Percentiles rank a stretch among this genome's conserved stretches.
These are phyloP conservation scores for Logfia minima DNA, from an alignment of 129 eudicot genomes.

Conservation along the genomic window DNA sequence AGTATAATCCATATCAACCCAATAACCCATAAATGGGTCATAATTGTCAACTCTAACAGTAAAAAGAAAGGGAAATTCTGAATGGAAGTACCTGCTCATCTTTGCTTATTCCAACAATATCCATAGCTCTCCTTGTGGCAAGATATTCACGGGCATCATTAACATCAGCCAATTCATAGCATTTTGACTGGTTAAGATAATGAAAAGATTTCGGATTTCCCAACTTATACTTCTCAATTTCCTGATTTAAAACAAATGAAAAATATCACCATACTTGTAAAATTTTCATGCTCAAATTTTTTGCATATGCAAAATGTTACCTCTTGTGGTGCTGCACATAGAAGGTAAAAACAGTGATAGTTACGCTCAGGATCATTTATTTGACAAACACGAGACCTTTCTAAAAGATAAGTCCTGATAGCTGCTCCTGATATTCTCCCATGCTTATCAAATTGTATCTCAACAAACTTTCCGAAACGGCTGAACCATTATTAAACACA, in stretches of 20 bases:
- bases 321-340: constrained; percentile 99
- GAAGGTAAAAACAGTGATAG: constrained; percentile 96
- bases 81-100: constrained; percentile 70
- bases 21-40: constrained; percentile 10
- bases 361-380: constrained; percentile 92
- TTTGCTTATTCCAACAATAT: constrained; percentile 91
- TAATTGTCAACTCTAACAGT: constrained; percentile 11
- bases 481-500: constrained; percentile 49
- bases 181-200: constrained; percentile 96
- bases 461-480: constrained; percentile 98
- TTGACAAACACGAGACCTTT: constrained; percentile 99
- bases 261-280: constrained; percentile 14
- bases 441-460: constrained; percentile 95
- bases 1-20: not conserved
- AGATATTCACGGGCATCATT: constrained; percentile 93
- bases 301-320: constrained; percentile 32
- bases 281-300: not conserved
- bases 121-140: constrained; percentile 98
- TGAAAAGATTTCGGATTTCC: constrained; percentile 87
- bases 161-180: constrained; percentile 80
- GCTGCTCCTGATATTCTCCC: constrained; percentile 99
- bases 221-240: constrained; percentile 80
- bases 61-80: not conserved
- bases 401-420: constrained; percentile 93
- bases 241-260: constrained; percentile 45